phyloP scores from a whole-genome alignment of 768 basidiomycete species.

The Mycena pura region DNA sequence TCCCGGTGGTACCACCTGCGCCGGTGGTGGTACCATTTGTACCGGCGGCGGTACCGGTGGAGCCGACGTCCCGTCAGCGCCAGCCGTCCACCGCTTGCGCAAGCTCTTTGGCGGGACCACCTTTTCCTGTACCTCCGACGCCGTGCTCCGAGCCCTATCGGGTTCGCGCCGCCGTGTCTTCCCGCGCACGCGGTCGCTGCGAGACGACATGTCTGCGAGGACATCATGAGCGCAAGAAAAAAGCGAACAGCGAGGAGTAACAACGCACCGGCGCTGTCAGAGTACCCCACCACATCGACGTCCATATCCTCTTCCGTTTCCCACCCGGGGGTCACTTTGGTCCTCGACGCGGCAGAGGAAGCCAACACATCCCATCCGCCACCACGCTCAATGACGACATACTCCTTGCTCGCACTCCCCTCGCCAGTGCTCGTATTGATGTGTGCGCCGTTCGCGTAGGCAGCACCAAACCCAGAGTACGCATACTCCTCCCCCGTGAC shows the following conservation, averaged over 20 bases:
- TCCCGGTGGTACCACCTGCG: conserved; percentile 6
- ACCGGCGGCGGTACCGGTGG: not conserved
- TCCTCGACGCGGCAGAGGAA: not conserved
- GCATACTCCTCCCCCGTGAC: not conserved
- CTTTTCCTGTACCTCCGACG: not conserved
- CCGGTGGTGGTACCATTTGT: not conserved
- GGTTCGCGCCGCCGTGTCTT: conserved; percentile 11
- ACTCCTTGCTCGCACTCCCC: not conserved
- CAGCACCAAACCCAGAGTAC: not conserved
- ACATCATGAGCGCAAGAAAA: not conserved
- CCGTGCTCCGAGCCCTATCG: not conserved
- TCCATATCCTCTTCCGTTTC: conserved; percentile 33
- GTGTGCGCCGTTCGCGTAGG: not conserved
- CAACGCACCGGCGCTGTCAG: no score
- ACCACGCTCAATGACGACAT: conserved; percentile 14
- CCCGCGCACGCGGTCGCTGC: not conserved
- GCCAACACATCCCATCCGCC: conserved; percentile 3
- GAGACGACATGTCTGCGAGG: not conserved
- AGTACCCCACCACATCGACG: conserved; percentile 6
- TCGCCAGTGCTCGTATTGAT: not conserved
- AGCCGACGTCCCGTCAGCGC: not conserved
- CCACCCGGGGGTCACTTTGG: conserved; percentile 3
- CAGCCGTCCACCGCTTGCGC: conserved; percentile 17
- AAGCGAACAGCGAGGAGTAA: not conserved
- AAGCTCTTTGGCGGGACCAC: conserved; percentile 13